Conservation (phyloP, 1,284 basidiomycete genomes). For the Erythrobasidium hasegawianum region DNA sequence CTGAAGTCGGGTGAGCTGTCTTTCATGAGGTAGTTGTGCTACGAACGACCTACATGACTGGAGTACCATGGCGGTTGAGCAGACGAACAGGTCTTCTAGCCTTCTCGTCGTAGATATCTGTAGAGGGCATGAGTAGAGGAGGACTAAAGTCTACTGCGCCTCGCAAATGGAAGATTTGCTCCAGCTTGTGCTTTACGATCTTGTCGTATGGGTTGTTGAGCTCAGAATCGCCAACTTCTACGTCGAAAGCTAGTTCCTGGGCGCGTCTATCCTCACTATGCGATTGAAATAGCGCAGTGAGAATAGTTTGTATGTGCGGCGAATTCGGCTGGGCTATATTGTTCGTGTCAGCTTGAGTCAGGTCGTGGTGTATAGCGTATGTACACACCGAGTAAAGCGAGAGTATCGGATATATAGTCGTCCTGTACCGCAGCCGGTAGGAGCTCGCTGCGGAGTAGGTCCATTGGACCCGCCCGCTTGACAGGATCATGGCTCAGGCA, state of each 20-base stretch:
- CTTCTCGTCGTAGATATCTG: conserved; percentile 40
- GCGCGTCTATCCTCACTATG: conserved; percentile 40
- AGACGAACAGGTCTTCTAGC: conserved; percentile 41
- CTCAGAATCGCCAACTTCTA: conserved; percentile 37
- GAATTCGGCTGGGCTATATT: conserved; percentile 44
- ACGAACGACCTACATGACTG: conserved; percentile 39
- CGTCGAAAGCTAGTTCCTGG: conserved; percentile 44
- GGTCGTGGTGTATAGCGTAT: not conserved
- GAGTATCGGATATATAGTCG: conserved; percentile 43
- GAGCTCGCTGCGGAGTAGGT: conserved; percentile 42
- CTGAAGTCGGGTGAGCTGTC: not conserved
- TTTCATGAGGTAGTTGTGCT: not conserved
- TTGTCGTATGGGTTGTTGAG: conserved; percentile 44
- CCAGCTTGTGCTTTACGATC: conserved; percentile 41
- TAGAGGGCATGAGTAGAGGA: conserved; percentile 41
- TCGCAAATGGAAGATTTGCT: conserved; percentile 40
- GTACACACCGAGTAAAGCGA: conserved; percentile 38
- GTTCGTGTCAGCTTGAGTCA: not conserved
- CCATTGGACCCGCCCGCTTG: conserved; percentile 41
- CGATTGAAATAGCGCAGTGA: conserved; percentile 42
- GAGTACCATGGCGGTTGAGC: conserved; percentile 42
- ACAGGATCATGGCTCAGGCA: conserved; percentile 43
- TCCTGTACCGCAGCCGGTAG: conserved; percentile 44
- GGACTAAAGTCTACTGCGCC: conserved; percentile 44
- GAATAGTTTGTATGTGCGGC: conserved; percentile 41